Base-by-base conservation (phyloP, 306 rosid species). In the Pyrus communis region DNA sequence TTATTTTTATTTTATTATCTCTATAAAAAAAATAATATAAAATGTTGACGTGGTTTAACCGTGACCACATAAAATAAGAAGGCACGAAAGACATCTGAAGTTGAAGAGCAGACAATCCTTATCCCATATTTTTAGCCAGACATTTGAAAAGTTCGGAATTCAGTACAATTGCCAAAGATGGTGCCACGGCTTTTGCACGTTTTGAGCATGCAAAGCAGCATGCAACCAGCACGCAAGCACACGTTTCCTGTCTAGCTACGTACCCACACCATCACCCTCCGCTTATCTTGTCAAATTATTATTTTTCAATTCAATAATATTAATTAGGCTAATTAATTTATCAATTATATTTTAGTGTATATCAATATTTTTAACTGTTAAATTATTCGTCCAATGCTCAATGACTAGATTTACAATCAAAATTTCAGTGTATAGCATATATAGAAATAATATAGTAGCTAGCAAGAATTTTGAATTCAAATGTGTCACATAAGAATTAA, bases 151-250 rank as follows among this genome's bases (percentile, higher is more conserved):
- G 6, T 49, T 3, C 5, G 4, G 4, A 18, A 55, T 55, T 9
- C 4, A 55, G 9, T 14, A 49, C 19, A 49, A 15, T 49, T 15
- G 21, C 21, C 21, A 21, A 25, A 10, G 23, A 9, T 55, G 2
- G 7, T n/a, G 64, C n/a, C 14, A n/a, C 2, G 14, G n/a, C 14
- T 9, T 55, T 9, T 55, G 25, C 23, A 73, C 15, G 42, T 73
- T 55, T 73, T 40, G 25, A 58, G 55, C 77, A 73, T 73, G 76
- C 55, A 73, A 35, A 22, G n/a, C 23, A 58, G 67, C 40, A 73
- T 30, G 55, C 67, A 58, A 23, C 76, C 23, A 58, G 67, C 67
- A 73, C 23, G 11, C 55, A 58, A 73, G 54, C 23, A 58, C 38
- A 73, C 13, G 35, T 23, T 3, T 10, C 42, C 9, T 4, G n/a